These are phyloP conservation scores for Pezicula carpinea DNA, from an alignment of 2,329 filamentous ascomycete genomes.

Conservation along the genomic window DNA sequence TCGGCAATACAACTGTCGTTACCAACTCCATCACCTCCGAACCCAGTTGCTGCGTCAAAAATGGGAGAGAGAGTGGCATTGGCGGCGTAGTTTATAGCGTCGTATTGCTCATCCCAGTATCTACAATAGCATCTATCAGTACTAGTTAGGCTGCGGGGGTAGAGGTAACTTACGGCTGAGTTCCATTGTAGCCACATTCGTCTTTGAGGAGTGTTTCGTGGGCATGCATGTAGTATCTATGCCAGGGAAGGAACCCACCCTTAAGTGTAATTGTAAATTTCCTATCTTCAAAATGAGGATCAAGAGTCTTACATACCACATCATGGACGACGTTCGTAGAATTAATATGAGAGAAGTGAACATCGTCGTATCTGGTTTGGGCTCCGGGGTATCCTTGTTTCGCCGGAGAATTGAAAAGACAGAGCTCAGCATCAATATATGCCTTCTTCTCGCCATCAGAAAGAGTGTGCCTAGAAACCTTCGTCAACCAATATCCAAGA, in stretches of 20 bases:
- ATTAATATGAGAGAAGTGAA: slow-evolving; percentile 31
- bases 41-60: slow-evolving; percentile 6
- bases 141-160: background rate
- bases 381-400: slow-evolving; percentile 9
- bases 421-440: slow-evolving; percentile 12
- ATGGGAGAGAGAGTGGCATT: slow-evolving; percentile 7
- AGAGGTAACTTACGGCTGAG: slow-evolving; percentile 1
- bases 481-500: background rate
- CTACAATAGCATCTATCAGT: too few species aligned
- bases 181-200: slow-evolving; percentile 32
- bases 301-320: too few species aligned
- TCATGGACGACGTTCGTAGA: slow-evolving; percentile 6
- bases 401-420: slow-evolving; percentile 4
- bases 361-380: slow-evolving; percentile 32
- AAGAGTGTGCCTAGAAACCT: slow-evolving; percentile 4
- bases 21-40: background rate
- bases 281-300: too few species aligned
- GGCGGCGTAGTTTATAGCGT: background rate
- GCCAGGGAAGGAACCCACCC: slow-evolving; percentile 36
- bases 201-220: slow-evolving; percentile 34
- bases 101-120: slow-evolving; percentile 9
- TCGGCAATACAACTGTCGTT: slow-evolving; percentile 1
- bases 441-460: slow-evolving; percentile 8
- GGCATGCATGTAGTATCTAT: slow-evolving; percentile 33
- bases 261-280: too few species aligned